Evolutionary conservation across 2,329 filamentous ascomycete genomes (phyloP).

Genomic region (Colletotrichum aenigma): DNA sequence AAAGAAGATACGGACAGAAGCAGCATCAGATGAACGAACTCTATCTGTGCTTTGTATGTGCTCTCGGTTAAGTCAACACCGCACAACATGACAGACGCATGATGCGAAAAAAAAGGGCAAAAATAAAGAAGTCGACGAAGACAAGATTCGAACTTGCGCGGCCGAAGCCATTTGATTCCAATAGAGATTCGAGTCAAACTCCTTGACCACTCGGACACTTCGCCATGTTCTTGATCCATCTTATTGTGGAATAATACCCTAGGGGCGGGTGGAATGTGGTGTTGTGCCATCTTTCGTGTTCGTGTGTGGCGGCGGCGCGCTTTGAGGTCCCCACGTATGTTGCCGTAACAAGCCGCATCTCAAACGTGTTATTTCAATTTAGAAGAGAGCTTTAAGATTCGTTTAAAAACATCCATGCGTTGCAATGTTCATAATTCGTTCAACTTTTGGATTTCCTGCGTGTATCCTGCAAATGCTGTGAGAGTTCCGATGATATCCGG

Average conservation of each 20-base stretch:
- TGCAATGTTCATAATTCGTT: neutral
- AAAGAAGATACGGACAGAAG: neutral
- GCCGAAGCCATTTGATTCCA: constrained; percentile 10
- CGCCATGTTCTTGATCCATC: neutral
- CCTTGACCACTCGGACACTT: constrained; percentile 12
- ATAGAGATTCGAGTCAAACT: neutral
- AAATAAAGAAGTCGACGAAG: neutral
- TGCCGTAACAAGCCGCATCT: neutral
- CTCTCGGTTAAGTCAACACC: neutral
- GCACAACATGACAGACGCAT: neutral
- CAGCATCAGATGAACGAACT: neutral
- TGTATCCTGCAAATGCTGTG: neutral
- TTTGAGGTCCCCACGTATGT: neutral
- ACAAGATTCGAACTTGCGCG: constrained; percentile 18
- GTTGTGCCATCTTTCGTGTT: neutral
- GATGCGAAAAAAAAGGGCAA: neutral
- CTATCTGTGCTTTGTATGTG: rapidly evolving
- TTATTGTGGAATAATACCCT: neutral
- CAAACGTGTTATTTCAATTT: neutral
- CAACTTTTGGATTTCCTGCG: neutral
- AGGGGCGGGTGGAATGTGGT: neutral
- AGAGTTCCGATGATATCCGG: neutral
- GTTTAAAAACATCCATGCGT: rapidly evolving
- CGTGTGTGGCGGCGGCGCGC: neutral
- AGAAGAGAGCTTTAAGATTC: neutral